Evolutionary conservation across 345 rosid species (phyloP), one percentile per base, ranked within the genome.

Genomic region (Melastoma malabathricum): DNA sequence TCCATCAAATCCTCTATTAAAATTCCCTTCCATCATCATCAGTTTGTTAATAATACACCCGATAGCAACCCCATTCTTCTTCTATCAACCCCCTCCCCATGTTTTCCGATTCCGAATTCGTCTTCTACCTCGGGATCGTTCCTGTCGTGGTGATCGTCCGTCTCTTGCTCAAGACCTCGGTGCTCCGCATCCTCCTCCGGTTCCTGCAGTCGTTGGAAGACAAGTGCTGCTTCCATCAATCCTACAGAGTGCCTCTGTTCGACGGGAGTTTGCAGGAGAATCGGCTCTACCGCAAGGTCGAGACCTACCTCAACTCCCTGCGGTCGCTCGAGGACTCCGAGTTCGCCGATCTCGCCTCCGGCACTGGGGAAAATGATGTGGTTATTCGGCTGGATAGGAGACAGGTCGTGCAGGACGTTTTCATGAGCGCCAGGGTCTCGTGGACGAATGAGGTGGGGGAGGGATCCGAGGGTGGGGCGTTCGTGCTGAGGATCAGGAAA

Each of bases 251-350:
- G 12, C 86, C 84, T 6, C 76, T 69, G 49, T 62, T 56, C 63
- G 69, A 68, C 55, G 76, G 67, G 22, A 59, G 48, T 54, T 62
- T 63, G 47, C 83, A 83, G 45, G 80, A 73, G 19, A 83, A 83
- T 51, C 67, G 65, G 16, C 80, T 83, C 6, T 70, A 77, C 41
- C 56, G 57, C 19, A 71, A 72, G 50, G 74, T 77, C 44, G 64
- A 74, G 6, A 51, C 64, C 48, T 83, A 83, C 66, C 70, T 83
- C 19, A 61, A 64, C 56, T 77, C 84, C 43, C 60, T 79, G 3
- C 39, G 76, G 5, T 73, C 84, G 5, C 61, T 75, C 6, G 83
- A 77, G 52, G 79, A 80, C 54, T 69, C 86, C 34, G 66, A 83
- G 46, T 69, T 61, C 77, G 67, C 82, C 59, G 74, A 73, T 54